These are phyloP conservation scores for Acanthamoeba sp. DNA, from an alignment of 208 protist species.

Conservation along the genomic window DNA sequence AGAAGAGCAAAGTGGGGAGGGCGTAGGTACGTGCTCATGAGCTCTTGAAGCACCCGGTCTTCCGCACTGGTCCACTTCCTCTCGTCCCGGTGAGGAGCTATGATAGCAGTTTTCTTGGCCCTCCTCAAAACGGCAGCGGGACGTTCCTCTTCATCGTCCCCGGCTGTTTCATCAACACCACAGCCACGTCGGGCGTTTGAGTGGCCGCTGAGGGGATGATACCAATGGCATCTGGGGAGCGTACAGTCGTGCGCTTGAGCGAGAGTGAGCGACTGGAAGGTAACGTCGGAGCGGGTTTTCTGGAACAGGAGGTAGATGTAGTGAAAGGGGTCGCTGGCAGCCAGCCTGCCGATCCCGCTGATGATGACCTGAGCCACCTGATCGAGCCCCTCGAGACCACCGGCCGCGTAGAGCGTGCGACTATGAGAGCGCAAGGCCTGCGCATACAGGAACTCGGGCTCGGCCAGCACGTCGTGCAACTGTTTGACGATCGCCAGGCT, in stretches of 20 bases:
- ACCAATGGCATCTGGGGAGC: too few species aligned
- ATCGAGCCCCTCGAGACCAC: conserved; percentile 20
- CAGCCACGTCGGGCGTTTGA: background rate
- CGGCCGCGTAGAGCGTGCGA: background rate
- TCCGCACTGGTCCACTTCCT: background rate
- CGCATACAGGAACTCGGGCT: conserved; percentile 12
- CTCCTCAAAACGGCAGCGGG: background rate
- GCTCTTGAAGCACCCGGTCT: background rate
- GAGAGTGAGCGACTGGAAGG: background rate
- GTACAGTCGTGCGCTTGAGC: conserved; percentile 1
- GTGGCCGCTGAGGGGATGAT: background rate
- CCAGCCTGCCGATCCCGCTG: background rate
- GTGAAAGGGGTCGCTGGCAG: background rate
- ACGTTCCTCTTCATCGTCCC: background rate
- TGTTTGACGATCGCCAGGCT: conserved; percentile 9
- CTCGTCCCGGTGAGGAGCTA: too few species aligned
- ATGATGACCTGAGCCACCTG: conserved; percentile 14
- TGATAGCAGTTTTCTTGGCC: background rate
- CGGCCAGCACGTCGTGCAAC: conserved; percentile 26
- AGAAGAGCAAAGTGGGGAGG: background rate
- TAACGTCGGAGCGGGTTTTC: background rate
- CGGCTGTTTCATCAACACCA: background rate
- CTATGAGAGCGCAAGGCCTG: background rate
- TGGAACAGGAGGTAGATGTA: conserved; percentile 53
- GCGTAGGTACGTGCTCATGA: background rate